A percentile compares a stretch with the other conserved stretches of the same genome.
Conservation (phyloP, 2,329 filamentous ascomycete genomes). For the Tolypocladium amazonense region DNA sequence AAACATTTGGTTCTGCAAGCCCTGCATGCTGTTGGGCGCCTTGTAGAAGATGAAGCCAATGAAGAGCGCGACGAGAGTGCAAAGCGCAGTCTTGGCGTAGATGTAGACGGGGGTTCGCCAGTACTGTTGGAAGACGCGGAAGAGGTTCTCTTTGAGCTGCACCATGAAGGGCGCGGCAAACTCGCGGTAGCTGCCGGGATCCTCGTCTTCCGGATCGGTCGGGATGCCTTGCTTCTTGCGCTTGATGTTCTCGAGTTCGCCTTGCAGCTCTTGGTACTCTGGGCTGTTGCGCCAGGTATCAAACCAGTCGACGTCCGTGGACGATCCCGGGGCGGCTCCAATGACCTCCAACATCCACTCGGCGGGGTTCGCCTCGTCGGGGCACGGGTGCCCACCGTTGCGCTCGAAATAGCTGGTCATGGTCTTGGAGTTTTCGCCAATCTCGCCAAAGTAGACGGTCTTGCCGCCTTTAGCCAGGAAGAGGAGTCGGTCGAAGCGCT, state of each 20-base stretch:
- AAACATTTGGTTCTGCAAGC: constrained; percentile 80
- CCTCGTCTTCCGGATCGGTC: constrained; percentile 17
- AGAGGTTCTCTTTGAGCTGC: constrained; percentile 57
- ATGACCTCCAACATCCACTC: constrained; percentile 66
- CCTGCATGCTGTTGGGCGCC: constrained; percentile 61
- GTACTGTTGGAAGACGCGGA: constrained; percentile 81
- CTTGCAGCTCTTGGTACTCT: constrained; percentile 44
- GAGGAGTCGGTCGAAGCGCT: constrained; percentile 74
- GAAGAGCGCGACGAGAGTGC: constrained; percentile 56
- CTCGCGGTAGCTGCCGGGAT: constrained; percentile 49
- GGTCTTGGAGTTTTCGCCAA: constrained; percentile 58
- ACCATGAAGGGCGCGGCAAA: constrained; percentile 66
- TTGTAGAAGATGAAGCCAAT: constrained; percentile 75
- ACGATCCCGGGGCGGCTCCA: constrained; percentile 52
- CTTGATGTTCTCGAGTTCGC: constrained; percentile 47
- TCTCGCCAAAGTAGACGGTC: constrained; percentile 74
- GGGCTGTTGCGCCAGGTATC: constrained; percentile 48
- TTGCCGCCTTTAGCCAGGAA: constrained; percentile 67
- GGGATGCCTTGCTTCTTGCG: constrained; percentile 27
- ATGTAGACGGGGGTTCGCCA: constrained; percentile 87
- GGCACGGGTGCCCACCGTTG: constrained; percentile 56
- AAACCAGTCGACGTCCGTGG: constrained; percentile 56
- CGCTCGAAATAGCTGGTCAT: constrained; percentile 69
- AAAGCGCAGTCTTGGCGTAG: constrained; percentile 68
- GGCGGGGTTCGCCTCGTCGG: constrained; percentile 62